Conservation (phyloP, 352 stramenopile species). For the Pythium utonaiense region DNA sequence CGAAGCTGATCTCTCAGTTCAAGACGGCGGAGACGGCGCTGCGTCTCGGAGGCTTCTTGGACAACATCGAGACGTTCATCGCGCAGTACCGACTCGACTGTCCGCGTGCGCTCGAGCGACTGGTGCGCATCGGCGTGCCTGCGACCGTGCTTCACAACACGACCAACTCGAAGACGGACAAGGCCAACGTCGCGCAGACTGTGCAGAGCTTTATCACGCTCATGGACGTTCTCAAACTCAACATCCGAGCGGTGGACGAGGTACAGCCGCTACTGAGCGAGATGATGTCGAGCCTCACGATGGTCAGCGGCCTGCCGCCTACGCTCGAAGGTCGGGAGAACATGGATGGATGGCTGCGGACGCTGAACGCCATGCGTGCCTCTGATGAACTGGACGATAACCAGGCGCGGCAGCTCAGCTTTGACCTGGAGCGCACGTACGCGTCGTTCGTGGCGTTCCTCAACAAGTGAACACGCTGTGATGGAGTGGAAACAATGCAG, state of each 20-base stretch:
- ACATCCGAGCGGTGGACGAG: slow-evolving; percentile 96
- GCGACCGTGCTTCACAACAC: slow-evolving; percentile 88
- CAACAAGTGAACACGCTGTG: slow-evolving; percentile 51
- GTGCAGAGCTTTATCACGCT: slow-evolving; percentile 98
- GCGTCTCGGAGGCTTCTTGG: slow-evolving; percentile 66
- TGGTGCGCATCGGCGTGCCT: slow-evolving; percentile 93
- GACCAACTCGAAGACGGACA: slow-evolving; percentile 79
- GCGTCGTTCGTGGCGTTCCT: slow-evolving; percentile 92
- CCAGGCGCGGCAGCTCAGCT: slow-evolving; percentile 93
- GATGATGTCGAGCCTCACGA: slow-evolving; percentile 93
- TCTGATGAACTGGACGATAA: slow-evolving; percentile 95
- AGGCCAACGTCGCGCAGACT: slow-evolving; percentile 92
- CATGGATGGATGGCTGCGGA: slow-evolving; percentile 94
- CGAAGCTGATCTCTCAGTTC: slow-evolving; percentile 98
- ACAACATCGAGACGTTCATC: slow-evolving; percentile 88
- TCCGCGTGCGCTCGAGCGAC: slow-evolving; percentile 90
- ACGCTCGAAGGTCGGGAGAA: slow-evolving; percentile 93
- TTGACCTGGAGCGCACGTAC: slow-evolving; percentile 96
- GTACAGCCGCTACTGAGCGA: slow-evolving; percentile 96
- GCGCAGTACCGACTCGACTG: slow-evolving; percentile 95
- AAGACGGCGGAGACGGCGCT: slow-evolving; percentile 94
- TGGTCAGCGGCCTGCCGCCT: slow-evolving; percentile 91
- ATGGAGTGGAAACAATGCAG: slow-evolving; percentile 9
- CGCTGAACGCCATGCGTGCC: slow-evolving; percentile 95
- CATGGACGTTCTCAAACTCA: slow-evolving; percentile 98